phyloP scores from a whole-genome alignment of 768 basidiomycete species.

The Lactarius hatsudake region DNA sequence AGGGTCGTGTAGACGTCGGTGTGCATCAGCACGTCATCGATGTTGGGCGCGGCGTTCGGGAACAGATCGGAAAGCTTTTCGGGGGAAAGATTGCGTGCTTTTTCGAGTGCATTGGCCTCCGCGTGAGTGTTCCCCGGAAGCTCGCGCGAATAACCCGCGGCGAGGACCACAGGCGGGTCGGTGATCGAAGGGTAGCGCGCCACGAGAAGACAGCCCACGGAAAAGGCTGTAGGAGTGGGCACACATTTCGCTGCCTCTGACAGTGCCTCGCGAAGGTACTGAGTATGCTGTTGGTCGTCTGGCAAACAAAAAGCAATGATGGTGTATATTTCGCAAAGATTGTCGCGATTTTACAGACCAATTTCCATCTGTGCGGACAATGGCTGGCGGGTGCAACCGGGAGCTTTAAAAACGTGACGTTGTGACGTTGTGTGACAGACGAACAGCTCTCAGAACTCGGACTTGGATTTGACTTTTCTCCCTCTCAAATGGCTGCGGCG shows the following conservation, averaged over 20 bases:
- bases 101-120: slow-evolving; percentile 88
- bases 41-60: slow-evolving; percentile 35
- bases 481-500: slow-evolving; percentile 50
- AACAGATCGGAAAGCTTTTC: slow-evolving; percentile 46
- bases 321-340: neutral
- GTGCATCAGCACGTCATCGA: slow-evolving; percentile 52
- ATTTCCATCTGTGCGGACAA: neutral
- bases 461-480: slow-evolving; percentile 6
- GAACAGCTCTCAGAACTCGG: neutral
- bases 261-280: slow-evolving; percentile 63
- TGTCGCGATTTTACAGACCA: slow-evolving; percentile 6
- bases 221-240: slow-evolving; percentile 76
- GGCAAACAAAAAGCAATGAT: neutral
- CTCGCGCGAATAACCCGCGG: slow-evolving; percentile 88
- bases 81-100: slow-evolving; percentile 50
- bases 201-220: slow-evolving; percentile 83
- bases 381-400: slow-evolving; percentile 3
- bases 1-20: slow-evolving; percentile 91
- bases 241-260: slow-evolving; percentile 66
- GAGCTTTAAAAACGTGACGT: neutral
- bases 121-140: slow-evolving; percentile 94
- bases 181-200: slow-evolving; percentile 41
- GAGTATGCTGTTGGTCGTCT: slow-evolving; percentile 32
- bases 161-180: slow-evolving; percentile 50
- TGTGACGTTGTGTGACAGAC: neutral